These are phyloP conservation scores for Phlyctochytrium bullatum DNA, from an alignment of 192 early-diverging fungal genomes.

Conservation along the genomic window DNA sequence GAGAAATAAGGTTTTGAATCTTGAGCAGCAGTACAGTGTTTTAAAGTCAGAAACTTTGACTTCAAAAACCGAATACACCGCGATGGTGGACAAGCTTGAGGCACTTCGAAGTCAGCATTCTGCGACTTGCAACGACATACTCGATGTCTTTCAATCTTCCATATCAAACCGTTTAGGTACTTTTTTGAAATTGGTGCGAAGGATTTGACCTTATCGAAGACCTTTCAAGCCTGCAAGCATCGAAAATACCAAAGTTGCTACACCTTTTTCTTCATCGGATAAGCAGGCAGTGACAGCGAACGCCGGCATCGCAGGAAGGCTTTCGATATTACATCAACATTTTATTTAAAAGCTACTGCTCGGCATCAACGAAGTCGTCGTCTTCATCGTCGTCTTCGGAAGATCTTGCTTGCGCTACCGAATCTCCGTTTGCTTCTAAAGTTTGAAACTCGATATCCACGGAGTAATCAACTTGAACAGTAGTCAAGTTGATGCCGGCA, in stretches of 20 bases:
- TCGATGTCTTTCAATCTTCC: too few relatives aligned
- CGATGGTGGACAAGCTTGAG: not conserved
- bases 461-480: not conserved
- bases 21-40: not conserved
- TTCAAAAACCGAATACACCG: not conserved
- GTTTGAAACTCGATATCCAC: not conserved
- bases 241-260: not conserved
- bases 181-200: not conserved
- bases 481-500: constrained; percentile 9
- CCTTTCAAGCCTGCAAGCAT: not conserved
- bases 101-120: too few relatives aligned
- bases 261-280: not conserved
- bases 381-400: constrained; percentile 1
- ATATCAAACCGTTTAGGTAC: too few relatives aligned
- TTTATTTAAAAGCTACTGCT: not conserved
- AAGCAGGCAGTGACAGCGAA: not conserved
- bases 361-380: constrained; percentile 2
- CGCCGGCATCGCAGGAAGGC: not conserved
- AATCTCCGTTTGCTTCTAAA: too few relatives aligned
- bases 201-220: not conserved
- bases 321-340: not conserved
- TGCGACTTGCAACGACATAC: too few relatives aligned
- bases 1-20: not conserved
- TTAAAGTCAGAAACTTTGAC: not conserved
- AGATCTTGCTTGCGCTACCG: not conserved